Evolutionary conservation across 2,329 filamentous ascomycete species (phyloP).

Genomic region (Neonectria neomacrospora): DNA sequence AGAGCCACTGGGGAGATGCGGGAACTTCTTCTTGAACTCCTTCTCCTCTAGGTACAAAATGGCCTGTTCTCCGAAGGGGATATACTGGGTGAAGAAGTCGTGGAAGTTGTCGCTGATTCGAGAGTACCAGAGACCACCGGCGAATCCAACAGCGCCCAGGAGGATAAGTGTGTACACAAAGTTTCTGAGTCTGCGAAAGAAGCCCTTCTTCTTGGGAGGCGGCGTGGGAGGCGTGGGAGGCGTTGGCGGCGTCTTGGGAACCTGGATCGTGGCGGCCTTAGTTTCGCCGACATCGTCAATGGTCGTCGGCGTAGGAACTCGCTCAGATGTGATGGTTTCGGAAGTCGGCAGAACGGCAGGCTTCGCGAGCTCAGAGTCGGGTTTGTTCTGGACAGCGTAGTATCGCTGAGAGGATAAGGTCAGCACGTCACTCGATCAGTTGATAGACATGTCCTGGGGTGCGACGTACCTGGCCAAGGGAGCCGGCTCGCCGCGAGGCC

Average conservation of each 20-base stretch:
- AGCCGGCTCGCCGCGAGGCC: constrained; percentile 48
- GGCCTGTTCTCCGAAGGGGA: constrained; percentile 93
- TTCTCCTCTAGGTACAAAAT: constrained; percentile 96
- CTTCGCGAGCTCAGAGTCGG: constrained; percentile 59
- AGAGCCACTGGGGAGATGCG: constrained; percentile 56
- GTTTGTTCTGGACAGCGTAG: constrained; percentile 66
- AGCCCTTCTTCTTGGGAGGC: constrained; percentile 68
- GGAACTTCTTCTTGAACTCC: constrained; percentile 90
- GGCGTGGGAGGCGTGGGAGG: constrained; percentile 45
- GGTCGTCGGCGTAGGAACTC: constrained; percentile 53
- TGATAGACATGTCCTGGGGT: constrained; percentile 51
- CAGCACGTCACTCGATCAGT: constrained; percentile 44
- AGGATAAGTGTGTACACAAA: constrained; percentile 81
- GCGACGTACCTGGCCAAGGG: constrained; percentile 49
- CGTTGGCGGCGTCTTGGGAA: constrained; percentile 50
- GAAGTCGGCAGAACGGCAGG: constrained; percentile 64
- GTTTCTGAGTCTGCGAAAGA: constrained; percentile 78
- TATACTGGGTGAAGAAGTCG: constrained; percentile 97
- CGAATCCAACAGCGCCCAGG: constrained; percentile 82
- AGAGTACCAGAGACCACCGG: constrained; percentile 90
- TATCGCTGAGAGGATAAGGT: constrained; percentile 59
- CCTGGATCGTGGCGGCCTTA: constrained; percentile 53
- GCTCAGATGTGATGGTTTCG: constrained; percentile 62
- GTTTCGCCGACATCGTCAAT: constrained; percentile 52
- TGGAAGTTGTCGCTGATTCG: constrained; percentile 97